A percentile compares a stretch with the other conserved stretches of the same genome.
These are phyloP conservation scores for Colletotrichum tanaceti DNA, from an alignment of 2,329 filamentous ascomycete species.

Conservation along the genomic window DNA sequence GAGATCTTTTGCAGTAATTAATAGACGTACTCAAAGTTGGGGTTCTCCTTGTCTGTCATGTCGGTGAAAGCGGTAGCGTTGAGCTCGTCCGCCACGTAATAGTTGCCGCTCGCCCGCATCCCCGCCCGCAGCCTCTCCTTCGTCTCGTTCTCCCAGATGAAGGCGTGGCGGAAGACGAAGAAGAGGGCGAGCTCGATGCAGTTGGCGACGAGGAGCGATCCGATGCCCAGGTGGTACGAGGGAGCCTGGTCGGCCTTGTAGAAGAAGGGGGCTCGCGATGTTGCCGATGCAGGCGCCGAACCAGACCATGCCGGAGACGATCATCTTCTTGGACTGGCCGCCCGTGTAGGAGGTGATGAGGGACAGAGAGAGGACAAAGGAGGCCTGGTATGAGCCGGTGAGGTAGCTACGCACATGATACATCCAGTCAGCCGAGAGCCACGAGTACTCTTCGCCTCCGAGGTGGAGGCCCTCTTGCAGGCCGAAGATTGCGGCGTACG, in stretches of 20 bases:
- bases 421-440: conserved; percentile 45
- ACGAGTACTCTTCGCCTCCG: conserved; percentile 67
- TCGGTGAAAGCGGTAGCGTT: conserved; percentile 56
- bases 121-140: conserved; percentile 52
- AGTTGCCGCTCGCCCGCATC: conserved; percentile 45
- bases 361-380: conserved; percentile 55
- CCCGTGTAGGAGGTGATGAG: conserved; percentile 63
- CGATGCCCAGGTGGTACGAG: conserved; percentile 54
- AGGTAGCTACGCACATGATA: conserved; percentile 48
- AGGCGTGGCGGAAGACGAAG: conserved; percentile 52
- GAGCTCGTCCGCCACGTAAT: conserved; percentile 45
- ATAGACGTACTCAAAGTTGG: conserved; percentile 56
- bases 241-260: conserved; percentile 66
- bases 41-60: conserved; percentile 57
- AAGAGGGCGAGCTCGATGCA: conserved; percentile 54
- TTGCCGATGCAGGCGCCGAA: conserved; percentile 71
- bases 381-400: conserved; percentile 54
- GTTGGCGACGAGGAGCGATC: conserved; percentile 56
- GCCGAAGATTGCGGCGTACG: conserved; percentile 74
- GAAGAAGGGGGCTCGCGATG: conserved; percentile 72
- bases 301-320: conserved; percentile 71
- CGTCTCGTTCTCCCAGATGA: conserved; percentile 54
- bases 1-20: no score
- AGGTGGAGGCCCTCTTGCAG: conserved; percentile 69
- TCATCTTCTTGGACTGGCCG: conserved; percentile 72